These are phyloP conservation scores for Scheffersomyces parashehatae DNA, from an alignment of 1,139 yeast genomes.

Conservation along the genomic window DNA sequence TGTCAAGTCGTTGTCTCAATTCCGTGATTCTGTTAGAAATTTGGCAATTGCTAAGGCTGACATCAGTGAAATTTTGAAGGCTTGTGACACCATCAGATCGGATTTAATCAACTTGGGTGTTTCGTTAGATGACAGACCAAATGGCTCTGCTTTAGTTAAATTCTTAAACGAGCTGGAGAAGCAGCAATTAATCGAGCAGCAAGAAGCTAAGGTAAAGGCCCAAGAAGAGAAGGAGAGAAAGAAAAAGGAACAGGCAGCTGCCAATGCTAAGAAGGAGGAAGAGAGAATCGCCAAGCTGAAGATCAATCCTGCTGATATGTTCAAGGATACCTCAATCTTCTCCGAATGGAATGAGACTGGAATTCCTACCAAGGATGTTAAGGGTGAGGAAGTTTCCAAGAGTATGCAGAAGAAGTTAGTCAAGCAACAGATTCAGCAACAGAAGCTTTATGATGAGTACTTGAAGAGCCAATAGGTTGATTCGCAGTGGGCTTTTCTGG, in stretches of 20 bases:
- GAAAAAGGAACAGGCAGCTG: conserved; percentile 39
- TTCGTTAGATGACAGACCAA: conserved; percentile 84
- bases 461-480: conserved; percentile 14
- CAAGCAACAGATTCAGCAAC: conserved; percentile 78
- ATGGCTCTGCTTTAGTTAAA: conserved; percentile 78
- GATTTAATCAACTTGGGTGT: conserved; percentile 77
- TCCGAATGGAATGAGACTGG: conserved; percentile 85
- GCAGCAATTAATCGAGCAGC: conserved; percentile 61
- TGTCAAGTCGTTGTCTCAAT: conserved; percentile 71
- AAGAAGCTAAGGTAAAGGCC: conserved; percentile 59
- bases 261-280: conserved; percentile 58
- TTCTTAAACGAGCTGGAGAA: conserved; percentile 72
- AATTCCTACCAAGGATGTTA: conserved; percentile 71
- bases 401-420: conserved; percentile 78
- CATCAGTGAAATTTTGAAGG: conserved; percentile 52
- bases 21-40: conserved; percentile 78
- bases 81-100: conserved; percentile 40
- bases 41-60: conserved; percentile 70
- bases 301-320: conserved; percentile 70
- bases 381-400: conserved; percentile 87
- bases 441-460: conserved; percentile 76
- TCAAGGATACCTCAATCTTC: conserved; percentile 56
- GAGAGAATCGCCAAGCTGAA: conserved; percentile 72
- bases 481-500: too few species aligned
- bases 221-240: conserved; percentile 41